These are phyloP conservation scores for Hypseocharis bilobata DNA, from an alignment of 441 rosid genomes.

Conservation along the genomic window DNA sequence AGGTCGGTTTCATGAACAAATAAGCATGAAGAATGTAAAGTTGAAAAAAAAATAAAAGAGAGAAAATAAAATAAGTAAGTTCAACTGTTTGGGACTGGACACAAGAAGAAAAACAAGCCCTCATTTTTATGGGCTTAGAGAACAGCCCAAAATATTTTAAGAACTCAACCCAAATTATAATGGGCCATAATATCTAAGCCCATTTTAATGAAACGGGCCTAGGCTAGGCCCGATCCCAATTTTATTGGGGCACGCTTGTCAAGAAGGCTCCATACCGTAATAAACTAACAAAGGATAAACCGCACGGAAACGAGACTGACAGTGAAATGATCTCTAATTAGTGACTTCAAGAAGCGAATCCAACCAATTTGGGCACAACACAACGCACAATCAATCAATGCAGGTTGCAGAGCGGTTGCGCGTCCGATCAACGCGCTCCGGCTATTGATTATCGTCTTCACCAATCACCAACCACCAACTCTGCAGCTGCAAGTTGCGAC, in stretches of 20 bases:
- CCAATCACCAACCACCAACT: not conserved
- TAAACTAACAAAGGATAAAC: not conserved
- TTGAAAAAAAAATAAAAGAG: no score
- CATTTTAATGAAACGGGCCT: not conserved
- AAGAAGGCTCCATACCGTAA: not conserved
- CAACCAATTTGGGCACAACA: no score
- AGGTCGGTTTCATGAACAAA: not conserved
- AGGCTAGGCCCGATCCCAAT: not conserved
- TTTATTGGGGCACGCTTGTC: not conserved
- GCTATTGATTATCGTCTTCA: not conserved
- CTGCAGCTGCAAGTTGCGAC: not conserved
- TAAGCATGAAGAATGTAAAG: no score
- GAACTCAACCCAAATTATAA: not conserved
- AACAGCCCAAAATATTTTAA: no score
- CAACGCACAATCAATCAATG: no score
- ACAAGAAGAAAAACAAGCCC: not conserved
- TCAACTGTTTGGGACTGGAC: no score
- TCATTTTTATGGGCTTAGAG: no score
- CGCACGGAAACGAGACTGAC: constrained; percentile 3
- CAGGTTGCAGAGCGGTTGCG: not conserved
- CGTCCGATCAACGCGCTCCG: not conserved
- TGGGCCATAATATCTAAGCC: not conserved
- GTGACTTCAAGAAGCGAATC: not conserved
- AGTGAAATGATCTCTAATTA: constrained; percentile 2
- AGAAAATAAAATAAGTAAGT: no score